Evolutionary conservation across 768 basidiomycete genomes (phyloP), one percentile per base, ranked within the genome.

Genomic region (Mycena epipterygia): DNA sequence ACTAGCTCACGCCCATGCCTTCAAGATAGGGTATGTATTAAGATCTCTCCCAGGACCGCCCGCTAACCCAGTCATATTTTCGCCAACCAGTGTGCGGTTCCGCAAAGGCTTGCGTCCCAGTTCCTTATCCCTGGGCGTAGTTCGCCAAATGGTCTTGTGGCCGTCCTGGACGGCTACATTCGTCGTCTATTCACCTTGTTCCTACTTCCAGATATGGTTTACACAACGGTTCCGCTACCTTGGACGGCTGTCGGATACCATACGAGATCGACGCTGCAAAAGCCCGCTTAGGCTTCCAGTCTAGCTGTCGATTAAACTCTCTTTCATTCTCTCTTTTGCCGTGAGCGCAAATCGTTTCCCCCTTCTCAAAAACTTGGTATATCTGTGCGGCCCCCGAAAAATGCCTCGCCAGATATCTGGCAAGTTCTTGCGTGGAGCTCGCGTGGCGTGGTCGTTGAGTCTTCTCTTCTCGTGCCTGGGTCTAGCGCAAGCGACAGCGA

Each of bases 51-150:
- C 37, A 16, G 37, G 37, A 39, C 8, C 37, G 37, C 37, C 9
- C 37, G n/a, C n/a, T n/a, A n/a, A n/a, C n/a, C n/a, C n/a, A n/a
- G n/a, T n/a, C n/a, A n/a, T n/a, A n/a, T n/a, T n/a, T 39, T 8
- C 9, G 37, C 16, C 37, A 8, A 16, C 16, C 9, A 39, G 16
- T 9, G 37, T 8, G 16, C 37, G 16, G 9, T 39, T 8, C 9
- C 37, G 37, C 16, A 16, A 16, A 39, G 37, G 11, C 42, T 14
- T 44, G 6, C 29, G 58, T 25, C 5, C 11, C 9, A n/a, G 14
- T 17, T 37, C 59, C 51, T 2, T 25, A 29, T 35, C 59, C 67
- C 5, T 68, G 67, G 67, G 3, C 35, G 21, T 53, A 57, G 57
- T 27, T 48, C 27, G 27, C 57, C 37, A 16, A 39, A 16, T n/a